Evolutionary conservation across 2,329 filamentous ascomycete genomes (phyloP).

Genomic region (Penicillium sclerotigenum): DNA sequence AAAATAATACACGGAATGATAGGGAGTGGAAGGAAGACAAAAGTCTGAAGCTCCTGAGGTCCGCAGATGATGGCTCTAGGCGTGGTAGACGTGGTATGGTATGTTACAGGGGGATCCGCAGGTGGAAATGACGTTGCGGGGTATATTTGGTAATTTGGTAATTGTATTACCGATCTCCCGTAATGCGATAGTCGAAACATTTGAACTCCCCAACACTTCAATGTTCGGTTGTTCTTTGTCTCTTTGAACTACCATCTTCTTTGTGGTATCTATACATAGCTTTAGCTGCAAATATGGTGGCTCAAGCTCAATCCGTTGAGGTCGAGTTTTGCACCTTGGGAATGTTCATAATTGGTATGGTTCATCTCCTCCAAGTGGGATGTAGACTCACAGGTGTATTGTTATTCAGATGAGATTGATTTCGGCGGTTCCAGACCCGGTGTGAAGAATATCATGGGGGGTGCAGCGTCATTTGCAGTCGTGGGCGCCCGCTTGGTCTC

Average conservation of each 20-base stretch:
- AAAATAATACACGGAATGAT: neutral
- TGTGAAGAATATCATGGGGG: slow-evolving; percentile 76
- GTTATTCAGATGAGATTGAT: slow-evolving; percentile 77
- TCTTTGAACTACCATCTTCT: neutral
- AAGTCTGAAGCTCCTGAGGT: slow-evolving; percentile 19
- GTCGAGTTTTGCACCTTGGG: slow-evolving; percentile 60
- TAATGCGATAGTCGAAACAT: slow-evolving; percentile 8
- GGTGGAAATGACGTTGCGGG: slow-evolving; percentile 6
- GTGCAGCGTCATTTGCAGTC: slow-evolving; percentile 81
- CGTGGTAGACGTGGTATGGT: slow-evolving; percentile 15
- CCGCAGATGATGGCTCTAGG: slow-evolving; percentile 17
- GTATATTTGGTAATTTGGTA: slow-evolving; percentile 22
- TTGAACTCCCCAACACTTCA: neutral
- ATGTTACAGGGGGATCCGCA: neutral
- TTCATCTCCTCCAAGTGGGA: slow-evolving; percentile 5
- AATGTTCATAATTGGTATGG: slow-evolving; percentile 62
- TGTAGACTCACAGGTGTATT: slow-evolving; percentile 11
- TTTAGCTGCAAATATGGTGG: slow-evolving; percentile 18
- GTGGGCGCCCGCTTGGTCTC: slow-evolving; percentile 87
- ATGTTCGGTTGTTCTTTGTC: neutral
- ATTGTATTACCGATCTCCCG: slow-evolving; percentile 15
- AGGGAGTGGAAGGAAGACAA: slow-evolving; percentile 9
- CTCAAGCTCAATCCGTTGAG: slow-evolving; percentile 1
- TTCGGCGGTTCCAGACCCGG: slow-evolving; percentile 68
- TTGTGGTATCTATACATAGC: neutral